Evolutionary conservation across 108 stramenopile genomes (phyloP).

Genomic region (Nannochloropsis granulata): DNA sequence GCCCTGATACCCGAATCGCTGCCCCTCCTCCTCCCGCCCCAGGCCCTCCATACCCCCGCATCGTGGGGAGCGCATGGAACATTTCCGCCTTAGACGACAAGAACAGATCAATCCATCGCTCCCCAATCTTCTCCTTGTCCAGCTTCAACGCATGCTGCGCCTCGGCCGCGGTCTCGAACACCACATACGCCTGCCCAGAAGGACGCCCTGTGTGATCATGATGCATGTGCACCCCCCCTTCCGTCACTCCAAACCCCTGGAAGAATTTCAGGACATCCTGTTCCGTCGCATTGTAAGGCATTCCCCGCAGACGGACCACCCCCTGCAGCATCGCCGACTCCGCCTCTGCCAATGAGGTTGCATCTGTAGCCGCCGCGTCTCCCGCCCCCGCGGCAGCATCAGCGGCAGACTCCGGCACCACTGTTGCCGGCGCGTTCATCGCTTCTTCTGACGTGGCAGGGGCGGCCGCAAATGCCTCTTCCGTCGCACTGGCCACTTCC

Average conservation of each 20-base stretch:
- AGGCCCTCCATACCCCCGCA: not conserved
- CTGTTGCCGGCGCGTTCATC: not conserved
- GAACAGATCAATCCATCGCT: slow-evolving; percentile 30
- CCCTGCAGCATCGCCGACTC: not conserved
- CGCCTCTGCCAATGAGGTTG: not conserved
- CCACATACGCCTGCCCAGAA: slow-evolving; percentile 22
- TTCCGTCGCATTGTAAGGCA: slow-evolving; percentile 21
- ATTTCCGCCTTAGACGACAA: slow-evolving; percentile 16
- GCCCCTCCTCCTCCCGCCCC: not conserved
- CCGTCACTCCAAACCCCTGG: not conserved
- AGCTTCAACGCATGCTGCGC: slow-evolving; percentile 11
- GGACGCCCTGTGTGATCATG: slow-evolving; percentile 11
- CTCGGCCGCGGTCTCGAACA: slow-evolving; percentile 9
- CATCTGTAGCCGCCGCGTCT: not conserved
- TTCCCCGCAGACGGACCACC: slow-evolving; percentile 25
- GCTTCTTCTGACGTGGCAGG: not conserved
- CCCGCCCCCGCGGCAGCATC: not conserved
- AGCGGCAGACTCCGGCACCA: not conserved
- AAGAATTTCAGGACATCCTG: slow-evolving; percentile 21
- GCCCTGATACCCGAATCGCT: not conserved
- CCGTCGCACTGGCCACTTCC: slow-evolving; percentile 7
- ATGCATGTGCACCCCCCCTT: slow-evolving; percentile 15
- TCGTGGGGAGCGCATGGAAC: not conserved
- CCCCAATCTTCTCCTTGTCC: slow-evolving; percentile 25
- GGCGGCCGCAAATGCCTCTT: slow-evolving; percentile 2